phyloP scores from a whole-genome alignment of 768 basidiomycete genomes.

The Hygrophoropsis aurantiaca region DNA sequence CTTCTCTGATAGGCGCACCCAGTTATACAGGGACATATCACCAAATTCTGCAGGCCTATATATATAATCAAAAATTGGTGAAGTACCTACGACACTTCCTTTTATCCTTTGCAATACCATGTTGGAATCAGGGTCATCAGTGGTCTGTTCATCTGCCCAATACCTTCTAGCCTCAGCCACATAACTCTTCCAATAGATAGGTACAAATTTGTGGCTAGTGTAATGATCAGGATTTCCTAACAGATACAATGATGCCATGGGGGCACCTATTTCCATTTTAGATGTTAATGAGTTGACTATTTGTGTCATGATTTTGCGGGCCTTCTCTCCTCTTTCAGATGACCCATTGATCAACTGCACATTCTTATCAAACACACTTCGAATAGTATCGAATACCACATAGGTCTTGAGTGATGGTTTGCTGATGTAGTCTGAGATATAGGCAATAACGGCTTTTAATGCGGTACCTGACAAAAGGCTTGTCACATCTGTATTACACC shows the following conservation, averaged over 20 bases:
- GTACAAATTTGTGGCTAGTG: slow-evolving; percentile 33
- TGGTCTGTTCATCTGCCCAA: slow-evolving; percentile 10
- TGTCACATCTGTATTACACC: slow-evolving; percentile 41
- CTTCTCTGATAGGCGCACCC: too few species aligned
- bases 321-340: slow-evolving; percentile 11
- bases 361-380: slow-evolving; percentile 20
- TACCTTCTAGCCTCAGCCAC: slow-evolving; percentile 20
- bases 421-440: slow-evolving; percentile 45
- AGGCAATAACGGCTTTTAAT: slow-evolving; percentile 37
- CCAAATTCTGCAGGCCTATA: slow-evolving; percentile 18
- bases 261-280: slow-evolving; percentile 37
- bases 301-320: slow-evolving; percentile 31
- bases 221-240: slow-evolving; percentile 39
- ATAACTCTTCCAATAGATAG: slow-evolving; percentile 34
- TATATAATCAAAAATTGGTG: slow-evolving; percentile 33
- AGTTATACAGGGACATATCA: slow-evolving; percentile 26
- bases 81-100: slow-evolving; percentile 21
- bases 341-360: slow-evolving; percentile 15
- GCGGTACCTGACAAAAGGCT: slow-evolving; percentile 39
- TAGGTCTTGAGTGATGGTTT: slow-evolving; percentile 40
- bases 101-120: slow-evolving; percentile 17
- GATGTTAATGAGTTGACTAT: slow-evolving; percentile 37
- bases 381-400: slow-evolving; percentile 33
- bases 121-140: slow-evolving; percentile 3
- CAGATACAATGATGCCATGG: slow-evolving; percentile 36